Base-by-base conservation (phyloP, 371 early-diverging fungal genomes). In the Haplosporangium sp. region DNA sequence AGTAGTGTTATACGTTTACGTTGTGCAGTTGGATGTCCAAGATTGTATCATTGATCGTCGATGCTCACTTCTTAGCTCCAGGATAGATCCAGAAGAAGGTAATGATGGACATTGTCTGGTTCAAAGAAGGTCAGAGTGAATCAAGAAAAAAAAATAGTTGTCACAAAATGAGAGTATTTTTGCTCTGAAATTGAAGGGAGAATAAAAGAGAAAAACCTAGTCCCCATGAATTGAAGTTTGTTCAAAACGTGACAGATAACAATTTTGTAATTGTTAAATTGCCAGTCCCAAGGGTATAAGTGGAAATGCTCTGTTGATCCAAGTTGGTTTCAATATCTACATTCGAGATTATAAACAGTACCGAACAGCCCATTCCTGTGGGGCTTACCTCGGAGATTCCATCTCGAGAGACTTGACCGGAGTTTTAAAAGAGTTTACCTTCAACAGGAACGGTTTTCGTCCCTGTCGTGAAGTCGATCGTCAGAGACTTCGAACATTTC, bases 401-500 rank as follows among this genome's bases (percentile, higher is more conserved):
- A 63, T 67, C 74, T 67, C 74, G 74, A 47, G 15, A 73, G 52
- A 73, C 13, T 42, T n/a, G 44, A 39, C 67, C 50, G 68, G 74
- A 63, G 63, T 67, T 73, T 73, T 59, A 56, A 56, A 61, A 72
- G 74, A 73, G 68, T 66, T 73, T 67, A n/a, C 63, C 74, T 56
- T 72, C 73, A 73, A 63, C 74, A 67, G 67, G 63, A 48, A 27
- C 67, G 73, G 73, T 72, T 42, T 63, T 73, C 68, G 64, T 13
- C 35, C 38, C 38, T 62, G 74, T 67, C 45, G 67, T 63, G 74
- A 62, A 42, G 74, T 59, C 47, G 13, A 42, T 39, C 68, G 74
- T 73, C 74, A 73, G 74, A 73, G 74, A 55, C 63, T 63, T 67
- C 74, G 67, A 20, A 73, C 63, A 73, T 67, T 20, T 42, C 40